Evolutionary conservation across 441 rosid genomes (phyloP), one percentile per base, ranked within the genome.

Genomic region (Eruca vesicaria): DNA sequence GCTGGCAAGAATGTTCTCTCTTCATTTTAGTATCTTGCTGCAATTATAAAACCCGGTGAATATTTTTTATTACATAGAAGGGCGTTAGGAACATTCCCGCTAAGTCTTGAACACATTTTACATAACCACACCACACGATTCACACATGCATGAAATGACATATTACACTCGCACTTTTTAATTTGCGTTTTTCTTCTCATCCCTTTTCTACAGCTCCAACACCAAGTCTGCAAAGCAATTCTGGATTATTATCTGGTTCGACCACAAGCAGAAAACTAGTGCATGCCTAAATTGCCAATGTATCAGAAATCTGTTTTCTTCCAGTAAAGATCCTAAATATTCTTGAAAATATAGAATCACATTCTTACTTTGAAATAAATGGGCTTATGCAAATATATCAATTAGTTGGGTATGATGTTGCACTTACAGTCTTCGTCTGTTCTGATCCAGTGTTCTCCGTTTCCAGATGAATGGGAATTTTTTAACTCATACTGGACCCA

Each of bases 361-460:
- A 66, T 50, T 66, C 18, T 50, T 71, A 4, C 64, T 23, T 66
- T 29, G 38, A 66, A 12, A 20, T 35, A 31, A 43, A 72, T 15
- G 26, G 26, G 35, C 10, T 55, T 41, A 67, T 53, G 73, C 31
- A 41, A 62, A 41, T 31, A 21, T 53, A 60, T 72, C 28, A 50
- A 21, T 12, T 57, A 57, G 20, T 28, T 59, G 23, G 10, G 11
- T 66, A 68, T 53, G 21, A 41, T 66, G 75, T 38, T 45, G 70
- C 45, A 92, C 99, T 94, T 87, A 92, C 97, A 94, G 75, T 94
- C 90, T 77, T 87, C 90, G 76, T 92, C 97, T 72, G 97, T 90
- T 84, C 86, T 90, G 88, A 94, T 90, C 97, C 97, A 94, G 88
- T 87, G 86, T 83, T 86, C 97, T 72, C 82, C 76, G 63, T 82